These are phyloP conservation scores for Metschnikowia aberdeeniae DNA, from an alignment of 805 yeast genomes.

Conservation along the genomic window DNA sequence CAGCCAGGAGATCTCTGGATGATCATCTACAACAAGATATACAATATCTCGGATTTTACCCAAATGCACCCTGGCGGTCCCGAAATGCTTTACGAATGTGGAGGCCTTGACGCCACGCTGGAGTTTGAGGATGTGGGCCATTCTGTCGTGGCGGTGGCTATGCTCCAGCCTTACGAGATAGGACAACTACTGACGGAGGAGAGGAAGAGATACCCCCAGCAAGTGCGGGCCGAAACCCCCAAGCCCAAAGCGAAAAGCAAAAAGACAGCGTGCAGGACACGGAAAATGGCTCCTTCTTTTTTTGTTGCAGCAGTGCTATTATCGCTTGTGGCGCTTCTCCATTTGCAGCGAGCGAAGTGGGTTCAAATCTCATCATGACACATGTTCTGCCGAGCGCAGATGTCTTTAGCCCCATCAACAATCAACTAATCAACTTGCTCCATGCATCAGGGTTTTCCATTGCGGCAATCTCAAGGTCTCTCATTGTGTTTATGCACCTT, in stretches of 20 bases:
- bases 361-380: conserved; percentile 8
- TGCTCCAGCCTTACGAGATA: conserved; percentile 15
- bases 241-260: not conserved
- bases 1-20: conserved; percentile 81
- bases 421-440: too few relatives aligned
- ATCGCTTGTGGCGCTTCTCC: conserved; percentile 9
- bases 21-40: conserved; percentile 75
- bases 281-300: not conserved
- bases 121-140: conserved; percentile 46
- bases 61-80: conserved; percentile 76
- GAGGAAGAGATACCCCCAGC: not conserved
- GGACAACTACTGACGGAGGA: conserved; percentile 10
- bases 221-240: not conserved
- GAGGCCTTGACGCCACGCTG: conserved; percentile 72
- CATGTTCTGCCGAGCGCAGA: too few relatives aligned
- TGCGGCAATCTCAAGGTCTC: too few relatives aligned
- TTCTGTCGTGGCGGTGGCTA: conserved; percentile 16
- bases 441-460: too few relatives aligned
- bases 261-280: not conserved
- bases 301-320: conserved; percentile 7
- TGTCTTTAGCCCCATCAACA: too few relatives aligned
- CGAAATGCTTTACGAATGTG: conserved; percentile 73
- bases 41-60: conserved; percentile 67
- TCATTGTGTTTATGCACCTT: too few relatives aligned
- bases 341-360: conserved; percentile 17